Evolutionary conservation across 371 early-diverging fungal genomes (phyloP), one percentile per base, ranked within the genome.

Genomic region (Mortierella sp.): DNA sequence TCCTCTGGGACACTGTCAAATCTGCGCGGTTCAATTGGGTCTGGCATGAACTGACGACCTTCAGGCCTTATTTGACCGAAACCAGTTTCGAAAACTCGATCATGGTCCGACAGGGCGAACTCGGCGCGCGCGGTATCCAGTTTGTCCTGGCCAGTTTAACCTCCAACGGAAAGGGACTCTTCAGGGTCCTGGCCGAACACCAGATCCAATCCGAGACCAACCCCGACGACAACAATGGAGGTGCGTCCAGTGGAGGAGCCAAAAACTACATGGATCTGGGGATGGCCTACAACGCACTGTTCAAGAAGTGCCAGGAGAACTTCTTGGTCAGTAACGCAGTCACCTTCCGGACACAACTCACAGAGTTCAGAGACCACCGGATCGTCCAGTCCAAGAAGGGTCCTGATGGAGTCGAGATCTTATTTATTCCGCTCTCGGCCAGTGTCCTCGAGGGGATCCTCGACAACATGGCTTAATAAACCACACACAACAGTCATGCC

Each of bases 1-100:
- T 98, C 54, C 86, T 98, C 35, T 98, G 97, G 98, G 98, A 98
- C 86, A 90, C 93, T 68, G 91, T 91, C 70, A 91, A 92, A 54
- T 74, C 91, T 1, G 88, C 92, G 21, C 89, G 91, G 29, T 97
- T 96, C 83, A 93, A 93, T 70, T 98, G 95, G 95, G 85, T 95
- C 2, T 97, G 96, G 95, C 98, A 98, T 84, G 97, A 98, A 79
- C 89, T 93, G 48, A 97, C 98, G 4, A 98, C 97, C 5, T 98
- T 93, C 88, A 93, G 93, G 75, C 90, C 92, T 4, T 98, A 98
- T 68, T 75, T 90, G 27, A 92, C 91, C 0, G 98, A 98, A 82
- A 96, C 96, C 2, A 93, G 94, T 74, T 95, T 93, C 86, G 97
- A 97, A 76, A 94, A 95, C 88, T 91, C 94, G 38, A 82, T 95